Evolutionary conservation across 257 asterid species (phyloP).

Genomic region (Rhazya stricta): DNA sequence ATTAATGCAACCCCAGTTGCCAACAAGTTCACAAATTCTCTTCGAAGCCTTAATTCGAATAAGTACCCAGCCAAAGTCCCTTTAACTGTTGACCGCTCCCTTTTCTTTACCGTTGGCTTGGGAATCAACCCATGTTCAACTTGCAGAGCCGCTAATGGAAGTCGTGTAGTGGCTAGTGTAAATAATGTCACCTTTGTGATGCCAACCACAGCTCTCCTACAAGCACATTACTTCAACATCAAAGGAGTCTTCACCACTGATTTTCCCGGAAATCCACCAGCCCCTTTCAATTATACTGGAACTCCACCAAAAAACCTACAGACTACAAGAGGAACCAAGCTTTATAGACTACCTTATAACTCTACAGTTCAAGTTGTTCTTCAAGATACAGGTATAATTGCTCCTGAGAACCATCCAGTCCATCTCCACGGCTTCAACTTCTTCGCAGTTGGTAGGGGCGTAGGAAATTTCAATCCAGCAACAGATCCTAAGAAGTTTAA

Average conservation of each 20-base stretch:
- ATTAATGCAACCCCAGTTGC: constrained; percentile 71
- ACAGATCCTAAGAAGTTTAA: constrained; percentile 58
- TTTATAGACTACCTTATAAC: constrained; percentile 51
- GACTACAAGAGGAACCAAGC: constrained; percentile 61
- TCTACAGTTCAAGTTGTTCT: constrained; percentile 70
- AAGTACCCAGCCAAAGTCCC: constrained; percentile 78
- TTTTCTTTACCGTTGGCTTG: constrained; percentile 61
- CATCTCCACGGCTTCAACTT: constrained; percentile 94
- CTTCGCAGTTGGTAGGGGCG: constrained; percentile 68
- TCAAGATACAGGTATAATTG: constrained; percentile 78
- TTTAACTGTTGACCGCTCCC: constrained; percentile 48
- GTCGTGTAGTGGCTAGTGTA: constrained; percentile 60
- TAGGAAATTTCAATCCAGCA: constrained; percentile 64
- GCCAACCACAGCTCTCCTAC: constrained; percentile 70
- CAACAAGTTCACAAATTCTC: constrained; percentile 48
- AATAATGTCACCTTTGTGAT: constrained; percentile 79
- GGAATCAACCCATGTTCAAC: constrained; percentile 75
- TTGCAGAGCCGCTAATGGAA: constrained; percentile 65
- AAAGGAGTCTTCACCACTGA: constrained; percentile 73
- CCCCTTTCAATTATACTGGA: constrained; percentile 59
- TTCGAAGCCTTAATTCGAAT: constrained; percentile 55
- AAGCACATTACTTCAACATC: constrained; percentile 58
- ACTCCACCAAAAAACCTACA: constrained; percentile 38
- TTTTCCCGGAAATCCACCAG: constrained; percentile 72
- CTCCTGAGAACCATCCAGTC: constrained; percentile 79